Evolutionary conservation across 163 green algal species (phyloP).

Genomic region (Chlamydomonas reinhardtii): DNA sequence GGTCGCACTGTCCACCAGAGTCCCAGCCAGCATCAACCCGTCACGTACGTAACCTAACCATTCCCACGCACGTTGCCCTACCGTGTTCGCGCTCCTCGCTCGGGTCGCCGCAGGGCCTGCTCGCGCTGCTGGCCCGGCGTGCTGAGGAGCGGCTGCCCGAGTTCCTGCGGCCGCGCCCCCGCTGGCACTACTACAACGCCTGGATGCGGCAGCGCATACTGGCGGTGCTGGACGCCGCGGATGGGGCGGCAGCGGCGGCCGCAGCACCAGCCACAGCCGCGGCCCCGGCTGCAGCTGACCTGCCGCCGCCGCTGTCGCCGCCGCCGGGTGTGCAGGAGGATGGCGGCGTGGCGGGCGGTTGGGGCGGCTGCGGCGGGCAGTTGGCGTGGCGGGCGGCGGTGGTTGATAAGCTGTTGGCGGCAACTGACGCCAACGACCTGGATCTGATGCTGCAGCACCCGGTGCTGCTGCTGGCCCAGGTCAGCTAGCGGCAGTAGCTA

Average conservation of each 20-base stretch:
- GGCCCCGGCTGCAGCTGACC: background rate
- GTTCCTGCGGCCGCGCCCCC: constrained; percentile 21
- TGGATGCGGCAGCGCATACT: constrained; percentile 42
- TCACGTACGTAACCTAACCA: too few species aligned
- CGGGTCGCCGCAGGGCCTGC: constrained; percentile 17
- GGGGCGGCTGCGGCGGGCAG: background rate
- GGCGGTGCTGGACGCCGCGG: too few species aligned
- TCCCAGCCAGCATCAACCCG: too few species aligned
- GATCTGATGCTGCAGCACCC: constrained; percentile 51
- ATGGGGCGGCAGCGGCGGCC: background rate
- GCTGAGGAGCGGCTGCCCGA: constrained; percentile 22
- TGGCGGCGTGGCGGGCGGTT: too few species aligned
- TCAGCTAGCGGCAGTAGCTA: background rate
- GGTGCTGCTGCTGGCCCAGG: constrained; percentile 32
- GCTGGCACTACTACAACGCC: constrained; percentile 32
- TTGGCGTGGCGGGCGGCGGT: constrained; percentile 10
- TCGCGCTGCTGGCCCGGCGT: background rate
- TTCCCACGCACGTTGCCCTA: too few species aligned
- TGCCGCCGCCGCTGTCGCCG: background rate
- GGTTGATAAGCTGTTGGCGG: constrained; percentile 25
- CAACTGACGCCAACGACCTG: constrained; percentile 45
- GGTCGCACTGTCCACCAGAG: too few species aligned
- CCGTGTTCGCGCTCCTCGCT: too few species aligned
- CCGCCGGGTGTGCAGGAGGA: too few species aligned
- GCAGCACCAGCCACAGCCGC: too few species aligned